Evolutionary conservation across 2,329 filamentous ascomycete genomes (phyloP), one percentile per base, ranked within the genome.

Genomic region (Ophiocordyceps robertsii): DNA sequence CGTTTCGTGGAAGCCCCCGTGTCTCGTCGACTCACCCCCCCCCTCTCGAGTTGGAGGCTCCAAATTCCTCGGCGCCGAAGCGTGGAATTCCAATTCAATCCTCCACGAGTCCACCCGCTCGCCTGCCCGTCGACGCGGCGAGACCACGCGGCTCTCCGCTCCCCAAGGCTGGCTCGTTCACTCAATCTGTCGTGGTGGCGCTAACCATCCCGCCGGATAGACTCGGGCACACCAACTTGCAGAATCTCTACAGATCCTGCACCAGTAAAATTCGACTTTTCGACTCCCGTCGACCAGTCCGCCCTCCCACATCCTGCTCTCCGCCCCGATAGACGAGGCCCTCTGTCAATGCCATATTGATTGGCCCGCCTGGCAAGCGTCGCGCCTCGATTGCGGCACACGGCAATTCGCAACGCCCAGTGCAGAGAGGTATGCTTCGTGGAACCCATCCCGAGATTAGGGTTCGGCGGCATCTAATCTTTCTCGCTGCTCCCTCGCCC

Each of bases 61-160:
- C 50, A 49, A 63, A 68, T 69, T 67, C 65, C 65, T 66, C 59
- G 59, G 57, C 56, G 56, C 57, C 56, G 56, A 58, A 47, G 58
- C 56, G 56, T 64, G 61, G 64, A 67, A 67, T 64, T 63, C 56
- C 54, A 56, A 51, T 55, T 51, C 47, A 46, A 47, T 49, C 47
- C 50, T 47, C 46, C 49, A 49, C 50, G 53, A 53, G 51, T 51
- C 51, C 50, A 53, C 51, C 46, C 44, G 46, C 56, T 57, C 56
- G 19, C 56, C 55, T 59, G 50, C 43, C 13, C 30, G 4, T 40
- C 16, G 16, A 33, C 29, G 24, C 24, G 30, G 14, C 30, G 30
- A 31, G 30, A 31, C 30, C 24, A 27, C 24, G 24, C 24, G 24
- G 24, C 24, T 4, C 24, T 9, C 24, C 3, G 24, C 24, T 27